Conservation (phyloP, 805 yeast species). For the Ogataea henricii region DNA sequence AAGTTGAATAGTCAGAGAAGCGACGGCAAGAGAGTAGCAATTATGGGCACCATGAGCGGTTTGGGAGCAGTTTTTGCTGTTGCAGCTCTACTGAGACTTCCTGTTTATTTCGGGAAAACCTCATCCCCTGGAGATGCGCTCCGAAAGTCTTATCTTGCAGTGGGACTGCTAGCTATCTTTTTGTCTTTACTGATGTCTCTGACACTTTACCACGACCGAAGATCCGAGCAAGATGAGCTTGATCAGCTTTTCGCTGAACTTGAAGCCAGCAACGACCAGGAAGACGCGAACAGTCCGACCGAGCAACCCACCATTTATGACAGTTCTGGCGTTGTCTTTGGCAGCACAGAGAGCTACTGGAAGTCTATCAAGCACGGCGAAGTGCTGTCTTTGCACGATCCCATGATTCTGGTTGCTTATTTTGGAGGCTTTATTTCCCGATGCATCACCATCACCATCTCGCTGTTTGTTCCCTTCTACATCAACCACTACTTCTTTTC, state of each 20-base stretch:
- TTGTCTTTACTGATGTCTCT: constrained; percentile 42
- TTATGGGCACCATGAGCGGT: constrained; percentile 64
- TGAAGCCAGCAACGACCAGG: constrained; percentile 28
- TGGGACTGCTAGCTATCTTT: constrained; percentile 45
- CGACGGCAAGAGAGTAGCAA: constrained; percentile 59
- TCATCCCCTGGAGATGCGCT: constrained; percentile 46
- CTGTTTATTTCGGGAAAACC: constrained; percentile 46
- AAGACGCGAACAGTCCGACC: not conserved
- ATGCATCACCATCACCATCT: constrained; percentile 56
- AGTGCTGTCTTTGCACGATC: constrained; percentile 45
- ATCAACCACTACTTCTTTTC: constrained; percentile 57
- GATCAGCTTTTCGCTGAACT: constrained; percentile 36
- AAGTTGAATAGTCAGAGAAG: constrained; percentile 30
- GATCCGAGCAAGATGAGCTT: constrained; percentile 32
- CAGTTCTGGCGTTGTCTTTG: constrained; percentile 15
- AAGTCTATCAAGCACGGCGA: constrained; percentile 50
- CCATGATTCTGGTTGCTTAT: constrained; percentile 55
- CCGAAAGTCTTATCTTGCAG: constrained; percentile 48
- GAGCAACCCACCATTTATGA: constrained; percentile 3
- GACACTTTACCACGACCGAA: constrained; percentile 49
- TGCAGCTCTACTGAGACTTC: constrained; percentile 54
- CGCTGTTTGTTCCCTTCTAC: constrained; percentile 64
- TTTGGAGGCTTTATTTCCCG: constrained; percentile 65
- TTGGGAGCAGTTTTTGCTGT: constrained; percentile 70
- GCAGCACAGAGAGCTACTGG: constrained; percentile 35